Conservation (phyloP, 768 basidiomycete species). For the Strobilomyces echinocephalus region DNA sequence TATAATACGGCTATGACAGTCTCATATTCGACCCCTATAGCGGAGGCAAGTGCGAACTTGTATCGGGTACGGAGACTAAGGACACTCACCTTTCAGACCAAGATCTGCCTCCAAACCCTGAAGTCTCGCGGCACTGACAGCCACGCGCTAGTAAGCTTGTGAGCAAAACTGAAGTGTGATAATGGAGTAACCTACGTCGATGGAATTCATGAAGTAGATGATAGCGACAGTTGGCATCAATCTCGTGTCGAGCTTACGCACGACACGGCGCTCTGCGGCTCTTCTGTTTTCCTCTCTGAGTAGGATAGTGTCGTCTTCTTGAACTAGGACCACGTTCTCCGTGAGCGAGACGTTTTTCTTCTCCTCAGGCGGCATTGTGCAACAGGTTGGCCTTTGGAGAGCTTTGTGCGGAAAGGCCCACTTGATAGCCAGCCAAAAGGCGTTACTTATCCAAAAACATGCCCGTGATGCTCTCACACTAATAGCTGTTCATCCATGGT, state of each 20-base stretch:
- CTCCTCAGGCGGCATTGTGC: neutral
- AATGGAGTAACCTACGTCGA: slow-evolving; percentile 14
- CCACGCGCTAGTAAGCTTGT: slow-evolving; percentile 28
- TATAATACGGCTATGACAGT: slow-evolving; percentile 39
- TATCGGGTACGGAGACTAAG: neutral
- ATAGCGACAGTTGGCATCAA: slow-evolving; percentile 22
- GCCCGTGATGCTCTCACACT: too few relatives aligned
- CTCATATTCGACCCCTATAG: slow-evolving; percentile 47
- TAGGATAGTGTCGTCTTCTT: slow-evolving; percentile 6
- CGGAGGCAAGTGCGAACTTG: neutral
- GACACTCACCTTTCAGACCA: slow-evolving; percentile 24
- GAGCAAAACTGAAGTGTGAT: neutral
- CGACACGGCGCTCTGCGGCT: slow-evolving; percentile 11
- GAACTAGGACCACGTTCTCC: slow-evolving; percentile 3
- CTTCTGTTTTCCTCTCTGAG: slow-evolving; percentile 7
- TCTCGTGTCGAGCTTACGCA: too few relatives aligned
- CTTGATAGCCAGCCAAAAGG: too few relatives aligned
- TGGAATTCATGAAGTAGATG: slow-evolving; percentile 27
- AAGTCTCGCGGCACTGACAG: slow-evolving; percentile 25
- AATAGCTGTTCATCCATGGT: too few relatives aligned
- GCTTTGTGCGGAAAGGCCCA: too few relatives aligned
- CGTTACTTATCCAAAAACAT: too few relatives aligned
- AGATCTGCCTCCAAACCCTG: slow-evolving; percentile 33
- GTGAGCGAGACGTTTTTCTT: slow-evolving; percentile 5
- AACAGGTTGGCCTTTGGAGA: too few relatives aligned